These are phyloP conservation scores for Cyclotella cryptica DNA, from an alignment of 108 stramenopile genomes.

Conservation along the genomic window DNA sequence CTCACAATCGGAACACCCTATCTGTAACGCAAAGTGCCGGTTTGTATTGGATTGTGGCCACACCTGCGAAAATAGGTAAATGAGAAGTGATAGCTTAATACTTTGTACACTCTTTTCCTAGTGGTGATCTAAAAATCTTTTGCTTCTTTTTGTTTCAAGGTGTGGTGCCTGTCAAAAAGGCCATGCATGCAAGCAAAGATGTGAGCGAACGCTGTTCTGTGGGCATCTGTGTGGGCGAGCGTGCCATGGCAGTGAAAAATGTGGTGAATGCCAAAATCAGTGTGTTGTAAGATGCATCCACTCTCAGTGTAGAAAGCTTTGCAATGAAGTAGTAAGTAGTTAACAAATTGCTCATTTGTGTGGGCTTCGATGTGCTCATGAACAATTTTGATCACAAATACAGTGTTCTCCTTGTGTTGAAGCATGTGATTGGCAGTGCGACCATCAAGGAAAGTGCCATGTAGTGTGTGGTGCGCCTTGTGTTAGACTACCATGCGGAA, in stretches of 20 bases:
- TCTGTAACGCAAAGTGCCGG: constrained; percentile 38
- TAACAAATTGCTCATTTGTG: not conserved
- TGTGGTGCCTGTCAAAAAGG: constrained; percentile 38
- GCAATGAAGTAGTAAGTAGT: constrained; percentile 20
- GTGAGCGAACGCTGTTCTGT: constrained; percentile 55
- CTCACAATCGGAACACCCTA: constrained; percentile 32
- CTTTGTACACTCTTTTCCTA: no score
- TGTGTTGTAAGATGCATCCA: constrained; percentile 41
- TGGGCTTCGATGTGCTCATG: not conserved
- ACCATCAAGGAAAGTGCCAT: constrained; percentile 49
- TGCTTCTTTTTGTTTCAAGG: not conserved
- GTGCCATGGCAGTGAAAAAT: constrained; percentile 44
- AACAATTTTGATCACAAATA: not conserved
- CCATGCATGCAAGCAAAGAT: constrained; percentile 51
- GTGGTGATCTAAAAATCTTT: not conserved
- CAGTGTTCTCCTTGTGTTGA: constrained; percentile 62
- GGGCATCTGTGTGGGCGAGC: constrained; percentile 45
- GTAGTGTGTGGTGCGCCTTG: constrained; percentile 64
- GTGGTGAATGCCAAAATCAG: constrained; percentile 39
- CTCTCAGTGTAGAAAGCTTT: constrained; percentile 46
- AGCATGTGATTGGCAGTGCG: constrained; percentile 61
- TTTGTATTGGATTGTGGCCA: constrained; percentile 41
- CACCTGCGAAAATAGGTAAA: constrained; percentile 33
- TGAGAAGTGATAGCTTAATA: not conserved
- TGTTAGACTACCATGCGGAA: constrained; percentile 48